Base-by-base conservation (phyloP, 352 stramenopile genomes). In the Phytophthora aleatoria region DNA sequence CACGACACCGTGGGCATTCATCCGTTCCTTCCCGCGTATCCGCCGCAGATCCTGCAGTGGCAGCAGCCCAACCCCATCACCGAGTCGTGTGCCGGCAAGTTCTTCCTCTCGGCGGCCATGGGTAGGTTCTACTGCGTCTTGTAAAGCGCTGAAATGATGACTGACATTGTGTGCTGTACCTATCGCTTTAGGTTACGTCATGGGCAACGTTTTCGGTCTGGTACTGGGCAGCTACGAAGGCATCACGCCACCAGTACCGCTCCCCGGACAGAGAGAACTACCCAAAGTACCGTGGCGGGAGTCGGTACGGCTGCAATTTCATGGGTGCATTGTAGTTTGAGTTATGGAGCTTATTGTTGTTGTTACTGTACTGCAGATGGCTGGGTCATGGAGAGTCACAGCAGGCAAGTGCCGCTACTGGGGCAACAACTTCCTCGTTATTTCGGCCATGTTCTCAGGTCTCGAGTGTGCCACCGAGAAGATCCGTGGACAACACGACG, bases 401-500 rank as follows among this genome's bases (percentile, higher is more conserved):
- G 61, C 66, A 13, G 83, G 83, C 65, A 95, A 95, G 55, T 92
- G 85, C 62, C 71, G 81, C 44, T 95, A 91, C 63, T 95, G 86
- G 86, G 81, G 84, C 50, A 92, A 92, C 67, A 95, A 95, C 51
- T 95, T 95, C 60, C 75, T 95, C 44, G 77, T 95, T 48, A 93
- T 95, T 67, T 95, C 86, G 5, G 93, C 92, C 31, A 96, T 99
- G 66, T 99, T 98, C 66, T 96, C 92, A 24, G 95, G 94, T 30
- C 78, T 96, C 6, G 96, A 99, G 74, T 99, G 96, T 58, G 76
- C 89, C 13, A 81, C 97, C 2, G 96, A 98, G 76, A 98, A 98
- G 71, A 90, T 89, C 61, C 80, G 96, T 28, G 96, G 91, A 47
- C 93, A 96, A 20, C 92, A 98, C 68, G 96, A 99, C 71, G 91